Conservation (phyloP, 768 basidiomycete genomes). For the Tulasnella sp. region DNA sequence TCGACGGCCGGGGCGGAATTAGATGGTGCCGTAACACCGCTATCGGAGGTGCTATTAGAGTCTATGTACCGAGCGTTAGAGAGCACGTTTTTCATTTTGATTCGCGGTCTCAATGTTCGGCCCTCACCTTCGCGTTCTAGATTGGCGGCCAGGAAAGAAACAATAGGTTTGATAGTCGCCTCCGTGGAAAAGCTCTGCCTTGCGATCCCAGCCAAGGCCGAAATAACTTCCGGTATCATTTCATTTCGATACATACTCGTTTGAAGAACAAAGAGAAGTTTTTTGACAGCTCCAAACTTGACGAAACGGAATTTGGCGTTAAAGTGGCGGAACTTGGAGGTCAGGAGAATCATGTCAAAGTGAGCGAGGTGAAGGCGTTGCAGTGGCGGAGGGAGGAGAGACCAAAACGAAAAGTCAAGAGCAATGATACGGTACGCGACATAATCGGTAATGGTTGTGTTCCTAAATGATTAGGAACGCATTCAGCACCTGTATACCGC, state of each 20-base stretch:
- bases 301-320: slow-evolving; percentile 69
- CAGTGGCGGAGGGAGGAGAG: slow-evolving; percentile 63
- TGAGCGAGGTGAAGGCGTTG: slow-evolving; percentile 76
- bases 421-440: slow-evolving; percentile 79
- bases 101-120: neutral
- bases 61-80: neutral
- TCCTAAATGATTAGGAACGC: slow-evolving; percentile 41
- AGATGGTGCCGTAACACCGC: slow-evolving; percentile 15
- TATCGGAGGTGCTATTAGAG: neutral
- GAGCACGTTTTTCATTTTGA: neutral
- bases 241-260: slow-evolving; percentile 68
- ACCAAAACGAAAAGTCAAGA: slow-evolving; percentile 90
- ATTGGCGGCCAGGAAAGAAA: slow-evolving; percentile 81
- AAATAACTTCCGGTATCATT: slow-evolving; percentile 48
- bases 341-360: slow-evolving; percentile 66
- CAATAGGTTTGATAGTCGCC: slow-evolving; percentile 75
- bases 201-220: slow-evolving; percentile 58
- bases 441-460: slow-evolving; percentile 77
- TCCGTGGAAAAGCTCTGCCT: slow-evolving; percentile 66
- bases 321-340: slow-evolving; percentile 71
- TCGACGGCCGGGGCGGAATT: slow-evolving; percentile 52
- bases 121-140: slow-evolving; percentile 59
- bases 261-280: slow-evolving; percentile 76
- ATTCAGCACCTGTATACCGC: neutral
- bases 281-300: slow-evolving; percentile 67